Base-by-base conservation (phyloP, 75 land plant genomes). In the Gnetum montanum region DNA sequence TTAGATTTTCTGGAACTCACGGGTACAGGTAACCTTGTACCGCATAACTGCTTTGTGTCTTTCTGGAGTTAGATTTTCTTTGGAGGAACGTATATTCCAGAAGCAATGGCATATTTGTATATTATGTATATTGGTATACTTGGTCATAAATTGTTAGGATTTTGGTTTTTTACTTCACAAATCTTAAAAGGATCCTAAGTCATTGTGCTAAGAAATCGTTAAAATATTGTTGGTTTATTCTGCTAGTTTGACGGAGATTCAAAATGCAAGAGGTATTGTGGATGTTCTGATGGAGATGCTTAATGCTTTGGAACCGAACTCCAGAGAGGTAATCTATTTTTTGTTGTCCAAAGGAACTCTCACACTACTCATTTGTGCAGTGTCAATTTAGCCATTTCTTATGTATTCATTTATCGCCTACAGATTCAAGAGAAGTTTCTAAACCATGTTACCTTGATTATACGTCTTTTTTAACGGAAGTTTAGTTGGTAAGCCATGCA, bases 261-360 rank as follows among this genome's bases (percentile, higher is more conserved):
- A 84, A 48, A 77, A 73, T 70, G 85, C 98, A 26, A 83, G 82
- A 4, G 83, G 94, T 5, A 68, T 81, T 18, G 70, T 88, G 77
- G 98, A 93, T 66, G 83, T 93, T 34, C 88, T 88, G 46, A 27
- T 75, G 30, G 98, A 93, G 62, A 93, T 93, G 98, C 65, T 93
- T 22, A 88, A 57, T 82, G 98, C 94, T 37, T 46, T 93, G 40
- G 81, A 79, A 48, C 94, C 94, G 41, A 62, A 66, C 10, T 80
- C 85, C 58, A 77, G 60, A 71, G 83, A 81, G 94, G 98, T 87
- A 66, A 22, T 46, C 29, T 54, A 49, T 36, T 53, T 35, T 5
- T 22, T 8, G 24, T 24, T 61, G 25, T 2, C 8, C 27, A 63
- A 2, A 22, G n/a, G 20, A 31, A 34, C 4, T 64, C 16, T 66